Evolutionary conservation across 306 rosid species (phyloP).

Genomic region (Dryas alaskensis): DNA sequence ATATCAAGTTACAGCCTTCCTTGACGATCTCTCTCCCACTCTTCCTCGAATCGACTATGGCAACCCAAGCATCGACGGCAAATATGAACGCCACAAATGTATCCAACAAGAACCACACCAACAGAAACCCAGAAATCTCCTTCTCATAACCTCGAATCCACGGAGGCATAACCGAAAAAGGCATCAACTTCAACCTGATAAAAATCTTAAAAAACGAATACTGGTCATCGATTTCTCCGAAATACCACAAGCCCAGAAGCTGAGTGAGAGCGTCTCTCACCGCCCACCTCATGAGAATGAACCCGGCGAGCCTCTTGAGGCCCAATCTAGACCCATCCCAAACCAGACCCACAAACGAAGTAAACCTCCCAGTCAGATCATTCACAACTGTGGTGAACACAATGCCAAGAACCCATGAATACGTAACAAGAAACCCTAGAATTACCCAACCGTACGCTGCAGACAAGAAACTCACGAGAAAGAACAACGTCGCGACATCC

Average conservation of each 20-base stretch:
- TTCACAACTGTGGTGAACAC: constrained; percentile 70
- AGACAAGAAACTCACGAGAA: constrained; percentile 66
- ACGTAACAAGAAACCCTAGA: constrained; percentile 74
- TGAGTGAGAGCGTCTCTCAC: constrained; percentile 96
- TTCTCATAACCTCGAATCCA: constrained; percentile 88
- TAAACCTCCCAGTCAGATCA: constrained; percentile 65
- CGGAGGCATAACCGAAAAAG: constrained; percentile 84
- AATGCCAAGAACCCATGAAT: constrained; percentile 84
- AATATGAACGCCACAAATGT: constrained; percentile 72
- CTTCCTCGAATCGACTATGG: constrained; percentile 80
- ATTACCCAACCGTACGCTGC: constrained; percentile 85
- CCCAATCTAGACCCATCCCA: constrained; percentile 94
- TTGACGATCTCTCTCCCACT: constrained; percentile 84
- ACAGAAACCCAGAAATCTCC: constrained; percentile 76
- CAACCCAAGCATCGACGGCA: constrained; percentile 94
- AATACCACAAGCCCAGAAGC: constrained; percentile 92
- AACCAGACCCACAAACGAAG: constrained; percentile 52
- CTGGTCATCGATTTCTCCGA: constrained; percentile 92
- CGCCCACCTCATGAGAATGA: constrained; percentile 94
- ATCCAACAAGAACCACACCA: constrained; percentile 72
- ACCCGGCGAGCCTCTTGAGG: constrained; percentile 86
- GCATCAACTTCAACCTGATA: constrained; percentile 92
- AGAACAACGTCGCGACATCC: constrained; percentile 63
- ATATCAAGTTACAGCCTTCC: constrained; percentile 83
- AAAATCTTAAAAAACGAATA: constrained; percentile 93